Evolutionary conservation across 2,329 filamentous ascomycete species (phyloP), one percentile per base, ranked within the genome.

Genomic region (Hypoxylon sp.): DNA sequence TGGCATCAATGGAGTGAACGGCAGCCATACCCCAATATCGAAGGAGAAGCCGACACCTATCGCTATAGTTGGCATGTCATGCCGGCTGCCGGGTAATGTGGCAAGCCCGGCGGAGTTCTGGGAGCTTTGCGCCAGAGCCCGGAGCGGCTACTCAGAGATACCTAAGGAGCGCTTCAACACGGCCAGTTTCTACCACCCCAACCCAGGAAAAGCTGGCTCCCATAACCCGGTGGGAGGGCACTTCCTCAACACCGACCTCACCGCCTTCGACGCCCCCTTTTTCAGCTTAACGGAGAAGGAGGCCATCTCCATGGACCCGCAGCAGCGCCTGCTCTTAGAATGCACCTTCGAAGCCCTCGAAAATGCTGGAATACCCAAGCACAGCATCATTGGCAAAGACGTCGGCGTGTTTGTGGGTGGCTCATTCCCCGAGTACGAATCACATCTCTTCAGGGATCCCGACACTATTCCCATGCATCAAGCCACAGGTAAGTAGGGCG

Each of bases 271-370:
- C 52, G 83, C 83, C 0, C 80, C 82, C 0, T 86, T 86, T 70
- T 86, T 86, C 71, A 80, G 80, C 45, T 74, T 85, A n/a, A 83
- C 83, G 0, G 78, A 81, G 64, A 81, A 83, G 65, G 82, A 85
- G 71, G 83, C 69, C 3, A 75, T 74, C 28, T 81, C 82, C 0
- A 83, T 86, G 81, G 84, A 87, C 50, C 85, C 85, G 0, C 84
- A 86, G 64, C 84, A 86, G 61, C 78, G 85, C 1, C 75, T 85
- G 18, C 76, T 85, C 6, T 77, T 86, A 1, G 84, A 87, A 71
- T 84, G 82, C 62, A 81, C 83, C 0, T 87, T 83, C 62, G 84
- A 87, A 71, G 83, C 84, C 0, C 75, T 87, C 8, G 84, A 87
- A 68, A 84, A 81, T 59, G 83, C 83, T 1, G 84, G 84, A 7